These are phyloP conservation scores for Salix suchowensis DNA, from an alignment of 345 rosid species.

Conservation along the genomic window DNA sequence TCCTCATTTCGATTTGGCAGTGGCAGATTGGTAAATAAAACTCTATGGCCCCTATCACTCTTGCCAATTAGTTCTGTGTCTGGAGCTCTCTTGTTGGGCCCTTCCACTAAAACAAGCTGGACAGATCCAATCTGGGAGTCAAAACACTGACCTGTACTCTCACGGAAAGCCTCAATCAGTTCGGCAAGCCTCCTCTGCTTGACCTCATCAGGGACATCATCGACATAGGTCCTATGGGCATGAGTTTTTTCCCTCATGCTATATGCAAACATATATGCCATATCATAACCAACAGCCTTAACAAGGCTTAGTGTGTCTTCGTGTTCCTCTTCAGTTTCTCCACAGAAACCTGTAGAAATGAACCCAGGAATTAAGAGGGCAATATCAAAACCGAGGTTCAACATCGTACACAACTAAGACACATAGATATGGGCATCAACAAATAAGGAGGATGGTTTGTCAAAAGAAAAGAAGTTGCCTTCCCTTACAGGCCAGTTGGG, in stretches of 20 bases:
- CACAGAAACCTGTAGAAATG: conserved; percentile 65
- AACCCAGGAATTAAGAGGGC: neutral
- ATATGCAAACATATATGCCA: conserved; percentile 99
- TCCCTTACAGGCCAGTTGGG: neutral
- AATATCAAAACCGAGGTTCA: neutral
- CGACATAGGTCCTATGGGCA: conserved; percentile 70
- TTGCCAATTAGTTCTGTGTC: conserved; percentile 80
- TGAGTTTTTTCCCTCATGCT: conserved; percentile 95
- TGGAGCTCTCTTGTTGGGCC: conserved; percentile 88
- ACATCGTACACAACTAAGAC: neutral
- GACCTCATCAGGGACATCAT: conserved; percentile 76
- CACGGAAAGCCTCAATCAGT: conserved; percentile 71
- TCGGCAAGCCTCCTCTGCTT: conserved; percentile 84
- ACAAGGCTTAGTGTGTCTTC: conserved; percentile 64
- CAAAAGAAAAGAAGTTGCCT: neutral
- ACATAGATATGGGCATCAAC: neutral
- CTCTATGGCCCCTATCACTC: conserved; percentile 80
- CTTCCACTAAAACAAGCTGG: conserved; percentile 81
- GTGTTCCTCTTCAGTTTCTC: conserved; percentile 92
- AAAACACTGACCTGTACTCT: conserved; percentile 66
- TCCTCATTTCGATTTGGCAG: conserved; percentile 33
- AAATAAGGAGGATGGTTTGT: neutral
- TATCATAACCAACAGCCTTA: conserved; percentile 69
- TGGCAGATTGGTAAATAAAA: conserved; percentile 49
- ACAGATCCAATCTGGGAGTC: conserved; percentile 66